Percentiles rank a stretch among this genome's conserved stretches.
phyloP scores from a whole-genome alignment of 1,284 basidiomycete genomes.

The Xerocomus amazonicus region DNA sequence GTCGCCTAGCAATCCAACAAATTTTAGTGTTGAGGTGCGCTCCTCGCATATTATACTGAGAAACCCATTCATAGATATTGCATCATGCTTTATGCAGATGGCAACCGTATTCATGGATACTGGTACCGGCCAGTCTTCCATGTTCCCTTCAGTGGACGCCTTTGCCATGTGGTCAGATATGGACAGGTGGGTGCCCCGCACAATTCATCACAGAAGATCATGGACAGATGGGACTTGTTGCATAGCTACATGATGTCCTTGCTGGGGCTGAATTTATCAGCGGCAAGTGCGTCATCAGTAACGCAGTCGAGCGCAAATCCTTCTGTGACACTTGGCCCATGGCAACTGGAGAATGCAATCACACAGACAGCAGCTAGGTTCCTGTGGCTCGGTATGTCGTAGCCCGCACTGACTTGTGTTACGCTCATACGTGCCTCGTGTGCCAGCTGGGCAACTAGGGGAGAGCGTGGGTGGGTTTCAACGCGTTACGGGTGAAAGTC shows the following conservation, averaged over 20 bases:
- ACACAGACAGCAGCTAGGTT: not conserved
- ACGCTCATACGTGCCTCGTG: too few relatives aligned
- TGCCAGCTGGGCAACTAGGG: not conserved
- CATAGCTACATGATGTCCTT: not conserved
- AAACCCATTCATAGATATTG: not conserved
- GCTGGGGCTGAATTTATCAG: not conserved
- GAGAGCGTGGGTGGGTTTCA: not conserved
- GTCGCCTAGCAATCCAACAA: not conserved
- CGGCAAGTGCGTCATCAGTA: not conserved
- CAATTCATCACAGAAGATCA: not conserved
- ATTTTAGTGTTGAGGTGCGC: constrained; percentile 1
- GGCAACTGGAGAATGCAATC: not conserved
- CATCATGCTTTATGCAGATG: not conserved
- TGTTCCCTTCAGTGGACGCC: not conserved
- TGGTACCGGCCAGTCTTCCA: not conserved
- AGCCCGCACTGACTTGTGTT: too few relatives aligned
- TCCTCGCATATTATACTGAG: not conserved
- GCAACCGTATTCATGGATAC: not conserved
- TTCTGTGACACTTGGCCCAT: not conserved
- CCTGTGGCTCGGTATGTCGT: not conserved
- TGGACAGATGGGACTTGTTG: not conserved
- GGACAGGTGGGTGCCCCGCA: not conserved
- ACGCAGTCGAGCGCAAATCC: not conserved
- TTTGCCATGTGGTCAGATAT: not conserved
- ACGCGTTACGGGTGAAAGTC: not conserved